Base-by-base conservation (phyloP, 208 protist genomes). In the Trypanosoma mega region DNA sequence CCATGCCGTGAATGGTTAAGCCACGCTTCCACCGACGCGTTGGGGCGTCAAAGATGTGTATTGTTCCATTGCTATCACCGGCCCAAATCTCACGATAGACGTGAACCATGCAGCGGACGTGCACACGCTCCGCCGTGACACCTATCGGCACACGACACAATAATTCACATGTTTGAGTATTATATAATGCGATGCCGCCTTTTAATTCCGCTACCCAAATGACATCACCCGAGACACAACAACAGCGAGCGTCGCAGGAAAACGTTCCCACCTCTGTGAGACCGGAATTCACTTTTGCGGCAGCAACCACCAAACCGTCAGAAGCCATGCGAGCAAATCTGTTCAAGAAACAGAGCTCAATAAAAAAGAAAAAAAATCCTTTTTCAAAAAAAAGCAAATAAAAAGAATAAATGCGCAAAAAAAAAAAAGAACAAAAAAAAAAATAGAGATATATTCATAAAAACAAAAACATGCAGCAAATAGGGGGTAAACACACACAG, bases 51-150 rank as follows among this genome's bases (percentile, higher is more conserved):
- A 83, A 69, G 37, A 82, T 72, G 43, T 80, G 58, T n/a, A 94
- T 43, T 8, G 73, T 50, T 3, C 87, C 84, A 30, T 54, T 62
- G 1, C 29, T 60, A 7, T 70, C 84, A 29, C 69, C 68, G 9
- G 64, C 66, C 87, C 87, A 94, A 1, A 94, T 65, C 48, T 91
- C 78, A 20, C 66, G 70, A 20, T 78, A 65, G 9, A 90, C 87
- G 5, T 72, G 41, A 20, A 46, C 56, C 18, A 93, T 56, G n/a
- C 36, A 37, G 16, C 55, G 61, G 20, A 87, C 58, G 2, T 75
- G 68, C 30, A 85, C 62, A 24, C 63, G 57, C 11, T 44, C 33
- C 0, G 41, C 39, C 0, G 29, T 51, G 34, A 51, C 73, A n/a
- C 60, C 56, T 1, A 63, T 36, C 4, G 37, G 9, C n/a, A 91